These are phyloP conservation scores for Stephania cephalantha DNA, from an alignment of 164 flowering plant genomes.

Conservation along the genomic window DNA sequence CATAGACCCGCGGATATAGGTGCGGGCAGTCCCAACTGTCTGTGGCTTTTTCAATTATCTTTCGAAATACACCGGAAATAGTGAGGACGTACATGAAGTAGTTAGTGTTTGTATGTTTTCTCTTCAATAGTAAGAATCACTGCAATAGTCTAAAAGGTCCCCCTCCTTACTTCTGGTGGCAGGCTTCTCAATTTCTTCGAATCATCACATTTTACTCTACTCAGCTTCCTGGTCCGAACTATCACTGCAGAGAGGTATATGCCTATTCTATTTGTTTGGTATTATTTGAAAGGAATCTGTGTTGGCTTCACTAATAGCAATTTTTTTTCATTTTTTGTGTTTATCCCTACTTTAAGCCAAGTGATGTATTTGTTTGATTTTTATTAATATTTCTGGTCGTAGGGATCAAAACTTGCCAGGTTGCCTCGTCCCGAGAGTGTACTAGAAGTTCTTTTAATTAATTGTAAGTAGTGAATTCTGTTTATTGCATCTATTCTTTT, in stretches of 20 bases:
- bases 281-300: not conserved
- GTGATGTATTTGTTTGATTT: not conserved
- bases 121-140: not conserved
- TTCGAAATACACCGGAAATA: not conserved
- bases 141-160: not conserved
- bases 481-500: not conserved
- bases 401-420: conserved; percentile 91
- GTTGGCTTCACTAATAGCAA: not conserved
- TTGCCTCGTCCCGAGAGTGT: conserved; percentile 72
- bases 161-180: conserved; percentile 16
- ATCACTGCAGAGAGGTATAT: conserved; percentile 94
- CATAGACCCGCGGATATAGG: too few species aligned
- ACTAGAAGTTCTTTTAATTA: conserved; percentile 68
- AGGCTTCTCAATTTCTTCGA: conserved; percentile 85
- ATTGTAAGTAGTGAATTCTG: conserved; percentile 41
- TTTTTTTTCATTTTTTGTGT: too few species aligned
- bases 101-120: not conserved
- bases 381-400: conserved; percentile 9
- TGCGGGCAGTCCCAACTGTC: too few species aligned
- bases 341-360: not conserved
- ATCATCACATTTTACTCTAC: conserved; percentile 88
- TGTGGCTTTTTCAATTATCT: not conserved
- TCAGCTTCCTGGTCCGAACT: conserved; percentile 98
- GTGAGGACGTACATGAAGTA: not conserved
- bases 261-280: not conserved